Evolutionary conservation across 2,329 filamentous ascomycete species (phyloP).

Genomic region (Camptophora hylomeconis): DNA sequence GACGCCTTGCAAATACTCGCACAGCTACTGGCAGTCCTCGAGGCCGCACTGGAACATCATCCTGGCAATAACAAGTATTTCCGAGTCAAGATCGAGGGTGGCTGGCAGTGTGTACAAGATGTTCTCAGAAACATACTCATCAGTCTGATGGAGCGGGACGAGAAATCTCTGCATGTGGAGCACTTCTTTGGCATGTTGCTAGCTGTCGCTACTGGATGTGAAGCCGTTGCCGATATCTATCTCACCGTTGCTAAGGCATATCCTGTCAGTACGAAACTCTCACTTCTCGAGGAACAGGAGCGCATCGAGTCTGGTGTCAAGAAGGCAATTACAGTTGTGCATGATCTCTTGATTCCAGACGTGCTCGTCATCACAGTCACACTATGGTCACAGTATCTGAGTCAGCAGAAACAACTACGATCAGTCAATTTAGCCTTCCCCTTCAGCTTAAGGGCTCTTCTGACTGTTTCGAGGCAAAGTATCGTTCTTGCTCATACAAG

Average conservation of each 20-base stretch:
- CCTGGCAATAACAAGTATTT: slow-evolving; percentile 84
- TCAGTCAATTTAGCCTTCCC: slow-evolving; percentile 43
- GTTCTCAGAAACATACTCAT: slow-evolving; percentile 52
- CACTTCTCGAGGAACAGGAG: slow-evolving; percentile 5
- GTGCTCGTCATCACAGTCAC: slow-evolving; percentile 14
- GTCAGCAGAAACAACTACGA: slow-evolving; percentile 1
- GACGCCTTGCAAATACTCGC: slow-evolving; percentile 56
- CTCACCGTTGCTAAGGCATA: slow-evolving; percentile 8
- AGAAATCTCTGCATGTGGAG: slow-evolving; percentile 43
- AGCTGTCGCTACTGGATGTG: slow-evolving; percentile 67
- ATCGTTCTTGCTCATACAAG: slow-evolving; percentile 58
- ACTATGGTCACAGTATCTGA: slow-evolving; percentile 11
- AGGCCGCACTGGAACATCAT: slow-evolving; percentile 63
- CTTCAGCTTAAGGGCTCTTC: slow-evolving; percentile 46
- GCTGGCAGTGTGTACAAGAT: slow-evolving; percentile 64
- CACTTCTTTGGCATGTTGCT: slow-evolving; percentile 75
- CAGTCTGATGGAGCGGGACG: slow-evolving; percentile 32
- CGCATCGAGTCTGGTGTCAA: slow-evolving; percentile 5
- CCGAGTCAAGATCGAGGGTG: slow-evolving; percentile 57
- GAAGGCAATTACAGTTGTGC: slow-evolving; percentile 10
- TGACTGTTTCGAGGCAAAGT: slow-evolving; percentile 54
- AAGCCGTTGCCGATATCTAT: slow-evolving; percentile 55
- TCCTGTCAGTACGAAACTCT: slow-evolving; percentile 4
- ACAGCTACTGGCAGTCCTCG: slow-evolving; percentile 46
- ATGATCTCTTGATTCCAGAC: slow-evolving; percentile 17